A percentile compares a stretch with the other conserved stretches of the same genome.
Evolutionary conservation across 805 yeast genomes (phyloP).

Genomic region (Sungouiozyma intestinalis): DNA sequence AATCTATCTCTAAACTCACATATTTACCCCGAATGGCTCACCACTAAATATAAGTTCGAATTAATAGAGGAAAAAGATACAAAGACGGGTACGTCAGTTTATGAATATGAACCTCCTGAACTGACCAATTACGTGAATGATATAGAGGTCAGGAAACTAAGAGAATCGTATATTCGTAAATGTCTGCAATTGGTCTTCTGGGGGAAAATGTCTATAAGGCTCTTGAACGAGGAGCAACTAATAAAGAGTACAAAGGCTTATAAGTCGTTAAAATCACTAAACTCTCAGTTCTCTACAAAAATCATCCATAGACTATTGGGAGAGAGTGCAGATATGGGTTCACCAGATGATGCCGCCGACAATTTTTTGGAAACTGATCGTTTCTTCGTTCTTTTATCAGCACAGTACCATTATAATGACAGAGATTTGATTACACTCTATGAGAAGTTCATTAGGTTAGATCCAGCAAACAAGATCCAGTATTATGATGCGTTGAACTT

Average conservation of each 20-base stretch:
- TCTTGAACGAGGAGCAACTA: conserved; percentile 6
- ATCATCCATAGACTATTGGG: conserved; percentile 26
- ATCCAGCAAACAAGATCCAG: conserved; percentile 36
- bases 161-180: conserved; percentile 46
- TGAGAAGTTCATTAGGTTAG: conserved; percentile 31
- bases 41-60: conserved; percentile 37
- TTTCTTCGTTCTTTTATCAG: conserved; percentile 38
- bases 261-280: conserved; percentile 21
- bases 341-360: conserved; percentile 1
- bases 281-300: conserved; percentile 16
- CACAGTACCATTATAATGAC: conserved; percentile 40
- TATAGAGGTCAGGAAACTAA: conserved; percentile 21
- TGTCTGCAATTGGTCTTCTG: conserved; percentile 42
- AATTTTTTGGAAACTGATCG: conserved; percentile 11
- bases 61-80: conserved; percentile 22
- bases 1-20: conserved; percentile 45
- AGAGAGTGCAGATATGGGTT: conserved; percentile 16
- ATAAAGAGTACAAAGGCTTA: conserved; percentile 9
- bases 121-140: conserved; percentile 28
- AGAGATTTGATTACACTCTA: conserved; percentile 39
- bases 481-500: conserved; percentile 49
- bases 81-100: conserved; percentile 11
- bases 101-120: conserved; percentile 39
- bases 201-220: conserved; percentile 28
- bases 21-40: conserved; percentile 44